phyloP scores from a whole-genome alignment of 2,329 filamentous ascomycete species.

The Xylariaceae sp. region DNA sequence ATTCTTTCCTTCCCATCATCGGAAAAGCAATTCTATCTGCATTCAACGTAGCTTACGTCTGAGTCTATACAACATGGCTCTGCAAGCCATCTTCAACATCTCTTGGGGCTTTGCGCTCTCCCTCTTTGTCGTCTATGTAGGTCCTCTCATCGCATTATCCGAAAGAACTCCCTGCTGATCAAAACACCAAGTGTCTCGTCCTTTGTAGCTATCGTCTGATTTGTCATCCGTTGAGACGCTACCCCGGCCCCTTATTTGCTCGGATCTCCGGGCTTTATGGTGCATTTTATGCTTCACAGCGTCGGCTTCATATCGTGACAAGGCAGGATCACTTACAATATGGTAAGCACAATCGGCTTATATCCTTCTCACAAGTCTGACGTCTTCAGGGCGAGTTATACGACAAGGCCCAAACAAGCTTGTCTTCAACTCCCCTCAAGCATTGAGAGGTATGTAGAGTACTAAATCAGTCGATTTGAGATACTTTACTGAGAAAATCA shows the following conservation, averaged over 20 bases:
- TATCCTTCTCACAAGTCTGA: background rate
- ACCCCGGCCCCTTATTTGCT: slow-evolving; percentile 3
- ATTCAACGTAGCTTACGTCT: no score
- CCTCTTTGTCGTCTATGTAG: no score
- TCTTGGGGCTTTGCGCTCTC: no score
- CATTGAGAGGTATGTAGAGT: slow-evolving; percentile 2
- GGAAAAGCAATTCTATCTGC: no score
- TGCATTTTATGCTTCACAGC: slow-evolving; percentile 2
- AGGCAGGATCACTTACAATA: slow-evolving; percentile 1
- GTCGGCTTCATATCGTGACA: slow-evolving; percentile 1
- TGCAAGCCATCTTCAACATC: no score
- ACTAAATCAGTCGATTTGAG: background rate
- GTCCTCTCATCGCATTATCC: no score
- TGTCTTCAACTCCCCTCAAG: slow-evolving; percentile 5
- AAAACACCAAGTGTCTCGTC: no score
- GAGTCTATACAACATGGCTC: no score
- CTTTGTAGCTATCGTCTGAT: slow-evolving; percentile 2
- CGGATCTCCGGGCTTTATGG: background rate
- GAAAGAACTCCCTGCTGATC: no score
- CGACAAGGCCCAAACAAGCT: slow-evolving; percentile 6
- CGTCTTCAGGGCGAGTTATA: slow-evolving; percentile 1
- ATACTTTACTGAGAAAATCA: background rate
- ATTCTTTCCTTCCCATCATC: no score
- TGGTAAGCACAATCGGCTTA: background rate
- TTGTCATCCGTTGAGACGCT: background rate